A percentile compares a stretch with the other conserved stretches of the same genome.
These are phyloP conservation scores for Rhizoctonia solani DNA, from an alignment of 1,284 basidiomycete species.

Conservation along the genomic window DNA sequence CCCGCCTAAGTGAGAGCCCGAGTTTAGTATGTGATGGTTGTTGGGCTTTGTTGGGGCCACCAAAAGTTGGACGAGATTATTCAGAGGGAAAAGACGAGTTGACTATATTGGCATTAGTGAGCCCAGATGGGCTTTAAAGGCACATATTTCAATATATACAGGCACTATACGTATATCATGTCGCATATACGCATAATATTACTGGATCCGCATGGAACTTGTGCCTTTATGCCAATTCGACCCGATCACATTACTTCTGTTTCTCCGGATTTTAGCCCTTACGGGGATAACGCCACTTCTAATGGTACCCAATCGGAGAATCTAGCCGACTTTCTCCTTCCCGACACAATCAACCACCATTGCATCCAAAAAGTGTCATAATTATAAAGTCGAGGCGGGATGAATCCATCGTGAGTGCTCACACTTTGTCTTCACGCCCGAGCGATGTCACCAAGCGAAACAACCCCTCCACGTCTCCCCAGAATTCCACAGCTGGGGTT, in stretches of 20 bases:
- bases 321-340: not conserved
- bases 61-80: conserved; percentile 23
- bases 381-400: conserved; percentile 4
- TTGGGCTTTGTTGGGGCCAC: conserved; percentile 22
- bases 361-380: conserved; percentile 13
- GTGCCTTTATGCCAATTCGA: not conserved
- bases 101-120: conserved; percentile 23
- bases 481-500: conserved; percentile 20
- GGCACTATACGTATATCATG: too few relatives aligned
- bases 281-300: not conserved
- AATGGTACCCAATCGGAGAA: conserved; percentile 7
- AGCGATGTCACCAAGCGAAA: conserved; percentile 25
- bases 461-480: conserved; percentile 26
- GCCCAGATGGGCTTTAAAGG: conserved; percentile 30
- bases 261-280: conserved; percentile 18
- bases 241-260: conserved; percentile 21
- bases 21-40: conserved; percentile 29
- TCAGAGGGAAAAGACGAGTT: conserved; percentile 4
- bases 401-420: conserved; percentile 30
- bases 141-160: not conserved
- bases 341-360: conserved; percentile 23
- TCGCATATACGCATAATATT: conserved; percentile 15
- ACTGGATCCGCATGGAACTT: conserved; percentile 20
- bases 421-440: not conserved
- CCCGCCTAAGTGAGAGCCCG: conserved; percentile 19